Evolutionary conservation across 768 basidiomycete species (phyloP), one percentile per base, ranked within the genome.

Genomic region (Tulasnella sp.): DNA sequence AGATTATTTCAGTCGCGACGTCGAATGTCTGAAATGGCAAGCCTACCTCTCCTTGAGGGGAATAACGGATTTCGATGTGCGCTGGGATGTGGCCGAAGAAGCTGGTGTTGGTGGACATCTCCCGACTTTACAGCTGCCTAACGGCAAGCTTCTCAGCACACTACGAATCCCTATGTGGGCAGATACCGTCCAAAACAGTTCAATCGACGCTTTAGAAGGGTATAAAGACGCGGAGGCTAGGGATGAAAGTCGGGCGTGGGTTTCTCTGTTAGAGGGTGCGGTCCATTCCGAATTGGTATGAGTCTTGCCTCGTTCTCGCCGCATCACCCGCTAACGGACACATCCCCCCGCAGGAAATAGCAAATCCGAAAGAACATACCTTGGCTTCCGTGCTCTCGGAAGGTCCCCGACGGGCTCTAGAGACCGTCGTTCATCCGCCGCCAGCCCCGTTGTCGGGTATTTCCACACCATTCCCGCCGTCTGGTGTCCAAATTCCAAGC

Each of bases 11-110:
- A 94, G 93, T 85, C 85, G 88, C 77, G 94, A 96, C 86, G 92
- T 95, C 83, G 94, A 95, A 83, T 96, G 94, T 85, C 90, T 96
- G 84, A 95, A 94, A 86, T 96, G 94, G 94, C 95, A 96, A 85
- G 93, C 95, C 0, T 95, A 93, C 83, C 88, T 94, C 74, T 92
- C 92, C 40, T 90, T 93, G 74, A 91, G 93, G 80, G 91, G 90
- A 11, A 84, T 93, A 81, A 84, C 83, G 28, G 82, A 85, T 85
- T 60, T 84, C 28, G 42, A 54, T 40, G 64, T 95, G 20, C 90
- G 93, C 69, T 93, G 90, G 86, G 93, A 95, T 85, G 87, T 96
- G 41, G 84, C 89, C 22, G 87, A 90, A 34, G 91, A 93, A 77
- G 95, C 95, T 46, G 92, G 90, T 7, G 85, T 94, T 54, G 93